Evolutionary conservation across 106 monocot genomes (phyloP).

Genomic region (Chionographis japonica): DNA sequence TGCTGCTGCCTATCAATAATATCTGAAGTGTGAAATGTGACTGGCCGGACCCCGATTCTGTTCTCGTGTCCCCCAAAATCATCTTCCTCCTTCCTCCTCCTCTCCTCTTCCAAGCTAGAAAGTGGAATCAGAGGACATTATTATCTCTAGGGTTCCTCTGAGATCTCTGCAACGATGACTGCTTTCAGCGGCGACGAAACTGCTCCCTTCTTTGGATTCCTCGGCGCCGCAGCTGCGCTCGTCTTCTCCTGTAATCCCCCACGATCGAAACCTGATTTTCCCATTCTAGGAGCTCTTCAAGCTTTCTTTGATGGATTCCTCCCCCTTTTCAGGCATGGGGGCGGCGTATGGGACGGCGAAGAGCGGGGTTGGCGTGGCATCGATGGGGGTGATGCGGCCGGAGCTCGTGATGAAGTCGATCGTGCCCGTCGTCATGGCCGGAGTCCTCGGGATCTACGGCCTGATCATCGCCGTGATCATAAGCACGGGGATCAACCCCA

Average conservation of each 20-base stretch:
- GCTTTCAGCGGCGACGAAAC: conserved; percentile 31
- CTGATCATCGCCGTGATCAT: conserved; percentile 46
- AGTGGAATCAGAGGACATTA: too few species aligned
- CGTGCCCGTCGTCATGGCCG: conserved; percentile 40
- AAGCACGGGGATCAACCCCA: conserved; percentile 42
- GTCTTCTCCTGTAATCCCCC: conserved; percentile 32
- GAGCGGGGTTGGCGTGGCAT: conserved; percentile 30
- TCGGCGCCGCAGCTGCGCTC: conserved; percentile 30
- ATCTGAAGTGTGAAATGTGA: too few species aligned
- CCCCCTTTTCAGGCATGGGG: conserved; percentile 14
- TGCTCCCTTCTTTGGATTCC: conserved; percentile 41
- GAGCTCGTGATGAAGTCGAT: conserved; percentile 34
- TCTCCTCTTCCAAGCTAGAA: too few species aligned
- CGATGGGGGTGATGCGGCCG: conserved; percentile 34
- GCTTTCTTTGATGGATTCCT: not conserved
- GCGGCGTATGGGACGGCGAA: conserved; percentile 31
- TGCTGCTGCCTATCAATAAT: too few species aligned
- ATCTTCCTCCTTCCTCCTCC: too few species aligned
- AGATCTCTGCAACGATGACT: conserved; percentile 9
- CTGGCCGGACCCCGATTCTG: too few species aligned
- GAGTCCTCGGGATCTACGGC: conserved; percentile 47
- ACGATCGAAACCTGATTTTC: not conserved
- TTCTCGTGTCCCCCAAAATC: too few species aligned
- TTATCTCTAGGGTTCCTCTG: conserved; percentile 3
- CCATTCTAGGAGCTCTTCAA: too few species aligned